Percentiles rank a stretch among this genome's conserved stretches.
phyloP scores from a whole-genome alignment of 805 yeast species.

The Candida broadrunensis region DNA sequence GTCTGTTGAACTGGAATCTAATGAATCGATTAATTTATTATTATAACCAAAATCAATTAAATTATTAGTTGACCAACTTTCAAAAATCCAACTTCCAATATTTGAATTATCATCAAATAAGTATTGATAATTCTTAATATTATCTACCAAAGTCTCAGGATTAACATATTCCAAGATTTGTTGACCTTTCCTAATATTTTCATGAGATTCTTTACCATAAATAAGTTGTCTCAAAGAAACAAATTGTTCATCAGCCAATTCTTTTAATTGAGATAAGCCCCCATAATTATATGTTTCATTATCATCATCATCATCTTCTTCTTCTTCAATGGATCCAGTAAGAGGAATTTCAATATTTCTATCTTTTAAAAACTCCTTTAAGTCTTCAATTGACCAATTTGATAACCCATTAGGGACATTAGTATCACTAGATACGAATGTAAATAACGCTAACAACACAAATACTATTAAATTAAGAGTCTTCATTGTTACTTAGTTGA shows the following conservation, averaged over 20 bases:
- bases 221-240: slow-evolving; percentile 10
- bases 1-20: slow-evolving; percentile 24
- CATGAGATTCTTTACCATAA: too few relatives aligned
- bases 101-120: slow-evolving; percentile 4
- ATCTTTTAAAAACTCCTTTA: slow-evolving; percentile 25
- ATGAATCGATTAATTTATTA: slow-evolving; percentile 11
- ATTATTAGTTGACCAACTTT: slow-evolving; percentile 39
- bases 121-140: slow-evolving; percentile 4
- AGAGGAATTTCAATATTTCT: slow-evolving; percentile 15
- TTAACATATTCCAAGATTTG: neutral
- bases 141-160: neutral
- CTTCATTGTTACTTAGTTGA: too few relatives aligned
- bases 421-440: neutral
- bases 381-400: slow-evolving; percentile 16
- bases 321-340: neutral
- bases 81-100: slow-evolving; percentile 42
- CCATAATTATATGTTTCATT: too few relatives aligned
- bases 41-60: slow-evolving; percentile 20
- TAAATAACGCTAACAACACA: too few relatives aligned
- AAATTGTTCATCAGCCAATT: slow-evolving; percentile 24
- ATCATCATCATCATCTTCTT: slow-evolving; percentile 11
- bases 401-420: neutral
- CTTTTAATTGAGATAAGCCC: slow-evolving; percentile 18
- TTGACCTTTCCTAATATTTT: neutral
- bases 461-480: too few relatives aligned